phyloP scores from a whole-genome alignment of 2,329 filamentous ascomycete genomes.

The Neonectria faginata region DNA sequence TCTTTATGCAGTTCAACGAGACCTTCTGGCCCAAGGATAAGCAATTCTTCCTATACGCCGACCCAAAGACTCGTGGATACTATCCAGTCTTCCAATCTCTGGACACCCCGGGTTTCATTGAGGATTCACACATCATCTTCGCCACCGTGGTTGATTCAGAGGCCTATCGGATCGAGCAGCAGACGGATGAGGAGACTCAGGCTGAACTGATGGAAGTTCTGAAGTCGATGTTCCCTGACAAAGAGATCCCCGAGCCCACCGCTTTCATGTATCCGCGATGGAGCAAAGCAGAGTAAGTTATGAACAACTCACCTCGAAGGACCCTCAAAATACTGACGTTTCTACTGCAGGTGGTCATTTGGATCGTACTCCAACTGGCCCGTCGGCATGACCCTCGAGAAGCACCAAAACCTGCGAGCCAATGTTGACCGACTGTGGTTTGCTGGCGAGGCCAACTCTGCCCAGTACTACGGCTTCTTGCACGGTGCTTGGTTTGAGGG shows the following conservation, averaged over 20 bases:
- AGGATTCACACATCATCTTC: conserved; percentile 73
- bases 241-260: conserved; percentile 67
- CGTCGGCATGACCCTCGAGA: conserved; percentile 69
- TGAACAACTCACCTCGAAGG: rapidly evolving
- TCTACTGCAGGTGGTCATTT: conserved; percentile 55
- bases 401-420: conserved; percentile 75
- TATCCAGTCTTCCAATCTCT: conserved; percentile 74
- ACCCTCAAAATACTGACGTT: conserved; percentile 7
- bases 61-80: conserved; percentile 55
- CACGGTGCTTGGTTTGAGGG: conserved; percentile 72
- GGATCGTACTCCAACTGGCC: conserved; percentile 79
- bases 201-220: conserved; percentile 68
- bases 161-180: conserved; percentile 67
- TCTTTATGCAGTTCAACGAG: conserved; percentile 76
- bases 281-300: conserved; percentile 43
- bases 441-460: conserved; percentile 72
- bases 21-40: conserved; percentile 70
- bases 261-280: conserved; percentile 68
- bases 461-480: conserved; percentile 74
- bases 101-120: conserved; percentile 66
- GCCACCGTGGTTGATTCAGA: conserved; percentile 70
- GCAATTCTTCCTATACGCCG: conserved; percentile 60
- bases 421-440: conserved; percentile 72
- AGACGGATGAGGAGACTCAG: conserved; percentile 70
- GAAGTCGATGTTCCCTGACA: conserved; percentile 70